A percentile compares a stretch with the other conserved stretches of the same genome.
Conservation (phyloP, 148 eudicot genomes). For the Bassia scoparia region DNA sequence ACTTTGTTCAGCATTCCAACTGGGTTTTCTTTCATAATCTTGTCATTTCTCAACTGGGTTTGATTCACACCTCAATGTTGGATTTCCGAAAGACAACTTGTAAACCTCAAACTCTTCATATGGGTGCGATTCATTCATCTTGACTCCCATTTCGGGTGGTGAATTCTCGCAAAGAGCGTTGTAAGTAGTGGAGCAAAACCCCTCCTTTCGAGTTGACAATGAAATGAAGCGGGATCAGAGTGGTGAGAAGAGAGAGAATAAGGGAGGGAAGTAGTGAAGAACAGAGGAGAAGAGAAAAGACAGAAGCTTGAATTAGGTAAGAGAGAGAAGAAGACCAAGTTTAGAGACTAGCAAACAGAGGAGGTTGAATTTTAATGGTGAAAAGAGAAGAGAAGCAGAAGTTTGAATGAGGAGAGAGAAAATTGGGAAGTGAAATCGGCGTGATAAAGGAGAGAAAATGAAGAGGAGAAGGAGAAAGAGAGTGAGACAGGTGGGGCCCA, state of each 20-base stretch:
- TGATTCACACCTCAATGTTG: conserved; percentile 27
- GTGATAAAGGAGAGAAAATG: conserved; percentile 49
- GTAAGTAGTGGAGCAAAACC: conserved; percentile 25
- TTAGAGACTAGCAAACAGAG: conserved; percentile 36
- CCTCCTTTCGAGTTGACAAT: conserved; percentile 24
- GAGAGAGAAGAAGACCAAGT: conserved; percentile 82
- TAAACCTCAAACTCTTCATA: conserved; percentile 60
- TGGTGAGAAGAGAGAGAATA: conserved; percentile 35
- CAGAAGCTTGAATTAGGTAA: conserved; percentile 59
- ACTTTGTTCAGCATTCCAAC: conserved; percentile 23
- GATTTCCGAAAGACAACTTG: conserved; percentile 51
- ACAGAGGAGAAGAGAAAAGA: conserved; percentile 68
- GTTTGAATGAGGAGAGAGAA: conserved; percentile 31
- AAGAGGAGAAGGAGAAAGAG: conserved; percentile 9
- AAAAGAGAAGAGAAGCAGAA: conserved; percentile 24
- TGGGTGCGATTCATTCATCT: conserved; percentile 16
- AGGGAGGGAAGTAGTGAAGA: conserved; percentile 60
- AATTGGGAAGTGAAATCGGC: conserved; percentile 44
- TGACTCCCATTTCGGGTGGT: conserved; percentile 18
- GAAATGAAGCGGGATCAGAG: conserved; percentile 26
- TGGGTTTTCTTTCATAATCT: conserved; percentile 20
- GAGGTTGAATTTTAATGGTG: neutral
- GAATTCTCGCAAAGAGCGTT: conserved; percentile 32
- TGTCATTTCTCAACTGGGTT: conserved; percentile 21
- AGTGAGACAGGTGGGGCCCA: no score